phyloP scores from a whole-genome alignment of 768 basidiomycete genomes.

The Stropharia rugosoannulata region DNA sequence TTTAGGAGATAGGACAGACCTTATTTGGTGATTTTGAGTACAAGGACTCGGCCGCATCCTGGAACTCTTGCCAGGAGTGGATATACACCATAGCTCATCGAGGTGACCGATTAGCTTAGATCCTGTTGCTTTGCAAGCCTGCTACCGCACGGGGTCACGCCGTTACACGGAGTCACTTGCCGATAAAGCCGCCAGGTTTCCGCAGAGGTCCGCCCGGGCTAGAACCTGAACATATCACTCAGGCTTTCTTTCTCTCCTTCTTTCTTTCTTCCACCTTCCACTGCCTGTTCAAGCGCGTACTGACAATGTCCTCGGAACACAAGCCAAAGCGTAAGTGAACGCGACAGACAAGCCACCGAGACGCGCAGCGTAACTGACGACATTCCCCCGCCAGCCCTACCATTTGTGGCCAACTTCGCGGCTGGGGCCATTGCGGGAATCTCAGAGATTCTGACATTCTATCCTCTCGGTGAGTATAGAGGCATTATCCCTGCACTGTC shows the following conservation, averaged over 20 bases:
- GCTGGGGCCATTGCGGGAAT: constrained; percentile 97
- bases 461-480: constrained; percentile 72
- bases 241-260: neutral
- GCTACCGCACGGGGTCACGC: constrained; percentile 4
- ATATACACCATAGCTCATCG: constrained; percentile 83
- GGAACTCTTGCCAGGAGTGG: constrained; percentile 86
- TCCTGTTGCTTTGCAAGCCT: constrained; percentile 12
- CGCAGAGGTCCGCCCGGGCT: constrained; percentile 15
- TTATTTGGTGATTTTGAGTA: constrained; percentile 78
- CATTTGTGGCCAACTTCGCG: constrained; percentile 86
- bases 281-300: constrained; percentile 1
- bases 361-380: neutral
- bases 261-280: constrained; percentile 2
- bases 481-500: neutral
- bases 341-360: constrained; percentile 1
- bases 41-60: constrained; percentile 85
- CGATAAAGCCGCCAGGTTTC: constrained; percentile 21
- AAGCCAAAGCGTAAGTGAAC: constrained; percentile 29
- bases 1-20: constrained; percentile 40
- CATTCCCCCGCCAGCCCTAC: constrained; percentile 53
- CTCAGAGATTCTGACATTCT: constrained; percentile 81
- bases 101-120: constrained; percentile 21
- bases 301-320: constrained; percentile 24
- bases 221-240: neutral
- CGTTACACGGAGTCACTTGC: constrained; percentile 5